phyloP scores from a whole-genome alignment of 2,329 filamentous ascomycete species.

The Neonectria sp. region DNA sequence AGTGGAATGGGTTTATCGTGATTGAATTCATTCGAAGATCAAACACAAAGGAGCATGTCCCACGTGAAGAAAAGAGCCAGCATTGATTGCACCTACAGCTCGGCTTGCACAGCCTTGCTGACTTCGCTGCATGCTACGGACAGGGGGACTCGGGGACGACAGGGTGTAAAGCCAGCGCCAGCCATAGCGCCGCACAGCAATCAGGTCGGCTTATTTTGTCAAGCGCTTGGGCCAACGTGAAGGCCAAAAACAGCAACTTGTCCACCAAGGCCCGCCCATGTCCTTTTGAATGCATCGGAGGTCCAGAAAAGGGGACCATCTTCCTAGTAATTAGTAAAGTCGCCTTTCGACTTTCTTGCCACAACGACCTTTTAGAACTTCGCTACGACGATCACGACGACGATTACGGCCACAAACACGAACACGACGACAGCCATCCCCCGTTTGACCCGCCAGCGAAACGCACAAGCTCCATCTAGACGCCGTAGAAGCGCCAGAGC shows the following conservation, averaged over 20 bases:
- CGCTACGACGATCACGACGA: constrained; percentile 24
- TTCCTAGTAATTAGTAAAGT: constrained; percentile 43
- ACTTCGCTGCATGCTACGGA: neutral
- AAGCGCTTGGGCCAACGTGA: constrained; percentile 48
- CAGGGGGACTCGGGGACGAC: neutral
- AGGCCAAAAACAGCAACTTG: constrained; percentile 47
- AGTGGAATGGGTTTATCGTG: neutral
- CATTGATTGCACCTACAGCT: constrained; percentile 1
- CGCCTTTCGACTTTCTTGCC: constrained; percentile 33
- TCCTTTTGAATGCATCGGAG: constrained; percentile 45
- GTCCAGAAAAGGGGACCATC: constrained; percentile 50
- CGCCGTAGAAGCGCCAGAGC: constrained; percentile 11
- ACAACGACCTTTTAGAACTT: constrained; percentile 35
- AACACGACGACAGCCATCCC: neutral
- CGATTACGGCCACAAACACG: constrained; percentile 25
- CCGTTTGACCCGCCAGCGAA: constrained; percentile 20
- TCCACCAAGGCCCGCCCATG: constrained; percentile 43
- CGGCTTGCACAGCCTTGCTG: constrained; percentile 13
- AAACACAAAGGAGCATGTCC: neutral
- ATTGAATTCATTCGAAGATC: neutral
- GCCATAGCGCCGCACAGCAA: constrained; percentile 19
- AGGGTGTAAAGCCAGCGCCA: constrained; percentile 4
- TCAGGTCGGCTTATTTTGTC: constrained; percentile 46
- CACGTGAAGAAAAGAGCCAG: neutral
- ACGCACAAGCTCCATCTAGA: constrained; percentile 8